A percentile compares a stretch with the other conserved stretches of the same genome.
phyloP scores from a whole-genome alignment of 2,329 filamentous ascomycete genomes.

The Colletotrichum plurivorum region DNA sequence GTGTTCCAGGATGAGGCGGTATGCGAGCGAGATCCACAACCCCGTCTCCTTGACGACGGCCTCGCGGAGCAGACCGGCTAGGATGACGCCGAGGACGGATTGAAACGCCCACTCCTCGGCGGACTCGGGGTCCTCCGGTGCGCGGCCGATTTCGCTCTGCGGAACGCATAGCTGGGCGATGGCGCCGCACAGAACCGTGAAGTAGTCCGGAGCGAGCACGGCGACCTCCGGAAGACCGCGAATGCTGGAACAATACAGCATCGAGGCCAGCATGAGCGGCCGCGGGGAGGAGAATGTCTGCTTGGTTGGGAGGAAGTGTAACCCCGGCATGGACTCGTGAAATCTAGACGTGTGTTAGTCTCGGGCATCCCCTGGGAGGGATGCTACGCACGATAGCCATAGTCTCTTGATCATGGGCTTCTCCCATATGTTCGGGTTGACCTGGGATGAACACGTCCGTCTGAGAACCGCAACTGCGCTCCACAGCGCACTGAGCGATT shows the following conservation, averaged over 20 bases:
- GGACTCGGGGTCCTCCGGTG: slow-evolving; percentile 42
- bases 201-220: slow-evolving; percentile 54
- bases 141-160: slow-evolving; percentile 45
- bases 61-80: slow-evolving; percentile 57
- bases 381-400: slow-evolving; percentile 49
- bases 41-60: slow-evolving; percentile 58
- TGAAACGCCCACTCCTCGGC: slow-evolving; percentile 59
- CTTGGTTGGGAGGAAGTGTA: slow-evolving; percentile 60
- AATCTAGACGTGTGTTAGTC: slow-evolving; percentile 48
- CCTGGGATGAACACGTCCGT: slow-evolving; percentile 43
- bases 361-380: neutral
- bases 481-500: slow-evolving; percentile 46
- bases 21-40: slow-evolving; percentile 59
- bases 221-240: slow-evolving; percentile 51
- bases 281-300: slow-evolving; percentile 58
- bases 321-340: slow-evolving; percentile 58
- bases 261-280: slow-evolving; percentile 58
- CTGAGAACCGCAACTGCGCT: slow-evolving; percentile 48
- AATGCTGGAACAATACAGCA: slow-evolving; percentile 58
- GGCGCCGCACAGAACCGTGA: slow-evolving; percentile 53
- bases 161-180: slow-evolving; percentile 58
- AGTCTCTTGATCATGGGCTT: slow-evolving; percentile 50
- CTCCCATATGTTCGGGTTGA: slow-evolving; percentile 50
- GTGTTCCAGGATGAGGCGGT: slow-evolving; percentile 57
- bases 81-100: slow-evolving; percentile 57